Evolutionary conservation across 805 yeast genomes (phyloP).

Genomic region (Candida maesae): DNA sequence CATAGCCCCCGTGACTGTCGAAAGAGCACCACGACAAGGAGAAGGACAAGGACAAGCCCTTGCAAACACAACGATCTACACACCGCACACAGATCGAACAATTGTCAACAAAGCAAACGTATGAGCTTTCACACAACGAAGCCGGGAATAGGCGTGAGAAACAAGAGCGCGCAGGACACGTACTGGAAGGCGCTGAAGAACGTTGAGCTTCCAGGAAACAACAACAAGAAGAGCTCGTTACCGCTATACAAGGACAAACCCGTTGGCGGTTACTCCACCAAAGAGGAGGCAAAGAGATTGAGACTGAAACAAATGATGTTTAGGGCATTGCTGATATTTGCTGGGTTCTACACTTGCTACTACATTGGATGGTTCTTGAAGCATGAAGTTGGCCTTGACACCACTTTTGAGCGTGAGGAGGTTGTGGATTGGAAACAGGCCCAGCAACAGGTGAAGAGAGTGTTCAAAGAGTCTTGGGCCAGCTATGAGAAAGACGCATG

Average conservation of each 20-base stretch:
- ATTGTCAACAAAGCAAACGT: too few relatives aligned
- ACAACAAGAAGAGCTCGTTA: slow-evolving; percentile 19
- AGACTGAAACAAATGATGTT: slow-evolving; percentile 35
- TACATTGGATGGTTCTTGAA: slow-evolving; percentile 26
- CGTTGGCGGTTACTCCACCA: slow-evolving; percentile 12
- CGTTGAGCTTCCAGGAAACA: slow-evolving; percentile 6
- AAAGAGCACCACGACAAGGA: too few relatives aligned
- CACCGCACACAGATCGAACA: too few relatives aligned
- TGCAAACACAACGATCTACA: too few relatives aligned
- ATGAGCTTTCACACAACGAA: slow-evolving; percentile 6
- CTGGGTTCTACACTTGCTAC: slow-evolving; percentile 40
- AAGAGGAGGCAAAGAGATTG: slow-evolving; percentile 9
- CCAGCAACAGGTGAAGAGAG: slow-evolving; percentile 56
- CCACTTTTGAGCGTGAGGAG: slow-evolving; percentile 8
- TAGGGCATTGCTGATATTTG: slow-evolving; percentile 38
- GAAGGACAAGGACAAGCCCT: too few relatives aligned
- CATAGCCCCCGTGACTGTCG: too few relatives aligned
- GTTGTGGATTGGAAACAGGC: slow-evolving; percentile 37
- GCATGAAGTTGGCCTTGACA: slow-evolving; percentile 11
- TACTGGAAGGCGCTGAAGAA: slow-evolving; percentile 24
- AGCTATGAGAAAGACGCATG: slow-evolving; percentile 74
- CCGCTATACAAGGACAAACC: slow-evolving; percentile 57
- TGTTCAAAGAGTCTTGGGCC: slow-evolving; percentile 72
- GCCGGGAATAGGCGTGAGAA: slow-evolving; percentile 18
- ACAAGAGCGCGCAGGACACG: slow-evolving; percentile 9